These are phyloP conservation scores for Sporisorium iseilematis-ciliati DNA, from an alignment of 1,284 basidiomycete species.

Conservation along the genomic window DNA sequence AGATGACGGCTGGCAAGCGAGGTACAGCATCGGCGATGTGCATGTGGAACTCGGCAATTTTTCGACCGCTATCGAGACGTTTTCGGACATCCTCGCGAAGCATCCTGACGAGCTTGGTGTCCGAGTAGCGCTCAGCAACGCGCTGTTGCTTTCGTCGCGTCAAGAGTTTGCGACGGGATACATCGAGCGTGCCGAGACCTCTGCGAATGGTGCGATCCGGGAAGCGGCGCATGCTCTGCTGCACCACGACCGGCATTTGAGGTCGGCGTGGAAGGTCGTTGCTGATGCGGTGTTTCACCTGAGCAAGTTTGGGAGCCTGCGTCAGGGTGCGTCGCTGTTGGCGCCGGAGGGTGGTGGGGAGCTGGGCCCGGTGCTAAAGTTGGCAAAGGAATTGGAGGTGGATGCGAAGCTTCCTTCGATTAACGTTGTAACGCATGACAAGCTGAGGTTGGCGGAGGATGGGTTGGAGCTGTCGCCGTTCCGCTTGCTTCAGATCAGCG, in stretches of 20 bases:
- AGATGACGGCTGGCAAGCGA: slow-evolving; percentile 81
- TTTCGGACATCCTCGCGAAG: slow-evolving; percentile 75
- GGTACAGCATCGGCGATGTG: slow-evolving; percentile 87
- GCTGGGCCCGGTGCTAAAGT: slow-evolving; percentile 26
- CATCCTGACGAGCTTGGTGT: slow-evolving; percentile 78
- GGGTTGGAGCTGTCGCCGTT: slow-evolving; percentile 15
- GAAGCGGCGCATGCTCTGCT: slow-evolving; percentile 75
- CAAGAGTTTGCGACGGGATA: slow-evolving; percentile 79
- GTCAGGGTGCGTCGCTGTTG: slow-evolving; percentile 6
- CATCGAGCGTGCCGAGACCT: slow-evolving; percentile 79
- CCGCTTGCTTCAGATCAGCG: slow-evolving; percentile 32
- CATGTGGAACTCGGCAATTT: slow-evolving; percentile 83
- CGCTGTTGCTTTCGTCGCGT: slow-evolving; percentile 80
- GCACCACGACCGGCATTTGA: slow-evolving; percentile 70
- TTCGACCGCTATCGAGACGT: slow-evolving; percentile 79
- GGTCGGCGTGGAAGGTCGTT: slow-evolving; percentile 82
- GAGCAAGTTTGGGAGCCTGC: slow-evolving; percentile 38
- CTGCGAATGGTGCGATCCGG: slow-evolving; percentile 77
- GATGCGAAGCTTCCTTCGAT: slow-evolving; percentile 60
- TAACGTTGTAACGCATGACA: slow-evolving; percentile 34
- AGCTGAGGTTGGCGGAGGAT: slow-evolving; percentile 12
- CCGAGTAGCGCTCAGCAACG: slow-evolving; percentile 80
- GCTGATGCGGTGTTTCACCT: slow-evolving; percentile 79
- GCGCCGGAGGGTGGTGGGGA: slow-evolving; percentile 16
- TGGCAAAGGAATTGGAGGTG: slow-evolving; percentile 44